Base-by-base conservation (phyloP, 2,329 filamentous ascomycete species). In the Byssochlamys sp. region DNA sequence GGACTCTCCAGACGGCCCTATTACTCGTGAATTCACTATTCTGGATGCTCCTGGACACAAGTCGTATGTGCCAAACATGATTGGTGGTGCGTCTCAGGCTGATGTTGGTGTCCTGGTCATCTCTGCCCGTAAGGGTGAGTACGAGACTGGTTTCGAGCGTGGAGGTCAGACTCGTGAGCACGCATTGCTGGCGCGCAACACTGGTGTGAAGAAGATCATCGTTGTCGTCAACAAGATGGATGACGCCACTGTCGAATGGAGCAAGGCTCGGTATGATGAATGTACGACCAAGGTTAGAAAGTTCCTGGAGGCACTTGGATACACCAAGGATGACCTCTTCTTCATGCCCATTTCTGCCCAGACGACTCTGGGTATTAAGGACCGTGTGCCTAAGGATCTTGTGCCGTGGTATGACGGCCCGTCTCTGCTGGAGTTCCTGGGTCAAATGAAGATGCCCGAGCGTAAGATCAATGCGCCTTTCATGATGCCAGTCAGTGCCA, bases 221-320 rank as follows among this genome's bases (percentile, higher is more conserved):
- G 87, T 99, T 29, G 94, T 83, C 55, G 91, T 96, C 72, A 99
- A 99, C 84, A 99, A 99, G 82, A 99, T 99, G 95, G 94, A 99
- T 71, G 94, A 99, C 71, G 80, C 87, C 10, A 99, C 94, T 2
- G 95, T 99, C 55, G 84, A 96, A 69, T 99, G 95, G 95, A 94
- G 89, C 56, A 85, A 96, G 67, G 89, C 89, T 48, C 87, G 94
- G 57, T 99, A 90, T 79, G 86, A 90, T 69, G 94, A 99, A 77
- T 99, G 94, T 75, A 91, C 86, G 2, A 86, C 86, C 64, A 99
- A 97, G 79, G 84, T 99, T 54, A 76, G 85, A 14, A 83, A 86
- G 64, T 97, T 96, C 80, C 78, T 99, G 61, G 96, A 96, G 78
- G 89, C 85, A 55, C 88, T 95, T 10, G 92, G 92, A 27, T 97